Base-by-base conservation (phyloP, 2,329 filamentous ascomycete genomes). In the Sclerotinia trifoliorum region DNA sequence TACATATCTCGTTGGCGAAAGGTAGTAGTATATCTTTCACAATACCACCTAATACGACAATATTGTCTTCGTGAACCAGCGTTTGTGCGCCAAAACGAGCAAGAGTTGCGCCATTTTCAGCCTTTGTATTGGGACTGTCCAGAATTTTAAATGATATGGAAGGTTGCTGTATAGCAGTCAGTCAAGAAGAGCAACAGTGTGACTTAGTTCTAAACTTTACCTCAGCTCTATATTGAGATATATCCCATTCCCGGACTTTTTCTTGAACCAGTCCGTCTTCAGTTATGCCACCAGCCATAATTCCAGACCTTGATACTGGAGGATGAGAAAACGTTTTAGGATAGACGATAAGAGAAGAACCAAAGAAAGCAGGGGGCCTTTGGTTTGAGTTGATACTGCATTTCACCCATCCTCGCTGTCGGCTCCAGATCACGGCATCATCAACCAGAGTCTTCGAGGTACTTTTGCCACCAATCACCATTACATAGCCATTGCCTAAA, bases 231-330 rank as follows among this genome's bases (percentile, higher is more conserved):
- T 70, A 49, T 19, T 68, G 56, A 48, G 81, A 79, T 64, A 90
- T 75, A 56, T 79, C 26, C 56, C 65, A 67, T 46, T 55, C 26
- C 65, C 55, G 63, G 24, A 54, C 11, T 1, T 46, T 21, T 48
- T 67, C 65, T 44, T 63, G 65, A 7, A 62, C 65, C 35, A 63
- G 56, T 10, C 57, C 65, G 5, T 67, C 56, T 39, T 44, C 39
- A 17, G 56, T 26, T 52, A 96, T 89, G 0, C 94, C 94, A 24
- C 93, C 93, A 24, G 87, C 81, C 2, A 95, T 73, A 1, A 94
- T 77, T 0, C 93, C 93, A 67, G 83, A 83, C 5, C 71, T 75
- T 46, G n/a, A 21, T 55, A 79, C 74, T 13, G 29, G 1, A 57
- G 57, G n/a, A 8, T 58, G 6, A 54, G 71, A 77, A 51, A 72